Evolutionary conservation across 148 eudicot species (phyloP), one percentile per base, ranked within the genome.

Genomic region (Pharnaceum exiguum): DNA sequence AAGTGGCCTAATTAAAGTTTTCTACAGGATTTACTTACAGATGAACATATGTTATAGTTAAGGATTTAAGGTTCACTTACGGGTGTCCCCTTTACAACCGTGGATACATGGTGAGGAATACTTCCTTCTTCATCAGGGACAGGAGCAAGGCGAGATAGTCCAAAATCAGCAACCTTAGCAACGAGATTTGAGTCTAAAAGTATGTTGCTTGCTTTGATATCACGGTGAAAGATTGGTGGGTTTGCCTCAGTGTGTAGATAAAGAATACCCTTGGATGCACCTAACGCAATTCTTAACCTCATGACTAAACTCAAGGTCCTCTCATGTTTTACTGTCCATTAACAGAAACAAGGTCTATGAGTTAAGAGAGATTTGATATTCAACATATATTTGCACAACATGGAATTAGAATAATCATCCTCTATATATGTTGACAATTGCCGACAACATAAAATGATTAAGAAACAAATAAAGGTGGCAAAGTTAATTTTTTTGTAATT

Each of bases 141-240:
- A 44, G 97, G 97, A 46, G 91, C 97, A 56, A 90, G 89, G 39
- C 82, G 78, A 5, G 97, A 90, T 39, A 90, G 72, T 57, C 97
- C 97, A 69, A 90, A 90, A 75, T 90, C 97, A 49, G 97, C 82
- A 63, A 90, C 97, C 75, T 90, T 90, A n/a, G 95, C 83, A 32
- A 73, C 75, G 39, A 82, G 67, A 42, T 76, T 70, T 13, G 78
- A 48, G 60, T 90, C 97, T 31, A 90, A 59, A 60, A 90, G 79
- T 40, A 90, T 90, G 77, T 90, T 90, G 79, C 80, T 83, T 48
- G 97, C 80, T 70, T 90, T 90, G 54, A 90, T 80, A 67, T 90
- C 97, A 5, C 95, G 80, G 71, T 90, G 97, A 61, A 86, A 86
- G 63, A 90, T 84, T 8, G 97, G 97, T 21, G 97, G 97, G 55